Evolutionary conservation across 129 eudicot genomes (phyloP).

Genomic region (Cynara cardunculus): DNA sequence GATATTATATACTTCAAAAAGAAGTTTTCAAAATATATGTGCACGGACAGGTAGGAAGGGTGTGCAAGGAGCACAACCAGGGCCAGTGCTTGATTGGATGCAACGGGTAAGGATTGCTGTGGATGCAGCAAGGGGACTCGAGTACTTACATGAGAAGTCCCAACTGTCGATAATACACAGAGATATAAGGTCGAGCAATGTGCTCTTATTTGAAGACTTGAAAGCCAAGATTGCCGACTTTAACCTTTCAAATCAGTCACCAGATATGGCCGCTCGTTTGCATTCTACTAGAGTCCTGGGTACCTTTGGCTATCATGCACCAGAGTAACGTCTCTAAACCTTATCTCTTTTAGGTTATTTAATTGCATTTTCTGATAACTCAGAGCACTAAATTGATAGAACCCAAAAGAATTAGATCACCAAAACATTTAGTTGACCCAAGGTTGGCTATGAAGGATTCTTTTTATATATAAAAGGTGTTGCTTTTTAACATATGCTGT

Average conservation of each 20-base stretch:
- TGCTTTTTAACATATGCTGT: too few relatives aligned
- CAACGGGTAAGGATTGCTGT: slow-evolving; percentile 83
- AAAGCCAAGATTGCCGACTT: slow-evolving; percentile 90
- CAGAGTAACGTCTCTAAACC: slow-evolving; percentile 53
- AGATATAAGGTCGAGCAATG: slow-evolving; percentile 94
- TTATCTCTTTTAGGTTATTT: neutral
- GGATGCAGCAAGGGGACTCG: slow-evolving; percentile 95
- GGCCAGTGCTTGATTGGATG: slow-evolving; percentile 93
- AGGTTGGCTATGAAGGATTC: too few relatives aligned
- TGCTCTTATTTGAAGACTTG: slow-evolving; percentile 77
- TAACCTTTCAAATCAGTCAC: slow-evolving; percentile 86
- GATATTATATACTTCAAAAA: neutral
- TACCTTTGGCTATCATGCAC: slow-evolving; percentile 91
- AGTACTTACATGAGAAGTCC: slow-evolving; percentile 80
- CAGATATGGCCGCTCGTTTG: slow-evolving; percentile 95
- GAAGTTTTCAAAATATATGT: neutral
- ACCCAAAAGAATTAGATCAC: neutral
- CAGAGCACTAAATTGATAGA: neutral
- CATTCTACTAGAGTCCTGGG: slow-evolving; percentile 93
- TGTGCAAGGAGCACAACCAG: slow-evolving; percentile 96
- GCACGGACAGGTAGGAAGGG: slow-evolving; percentile 72
- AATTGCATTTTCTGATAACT: neutral
- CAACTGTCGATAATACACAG: slow-evolving; percentile 82
- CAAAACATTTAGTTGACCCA: neutral
- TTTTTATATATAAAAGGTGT: too few relatives aligned